Percentiles rank a stretch among this genome's conserved stretches.
Evolutionary conservation across 768 basidiomycete genomes (phyloP).

Genomic region (Hirschioporus abietinus): DNA sequence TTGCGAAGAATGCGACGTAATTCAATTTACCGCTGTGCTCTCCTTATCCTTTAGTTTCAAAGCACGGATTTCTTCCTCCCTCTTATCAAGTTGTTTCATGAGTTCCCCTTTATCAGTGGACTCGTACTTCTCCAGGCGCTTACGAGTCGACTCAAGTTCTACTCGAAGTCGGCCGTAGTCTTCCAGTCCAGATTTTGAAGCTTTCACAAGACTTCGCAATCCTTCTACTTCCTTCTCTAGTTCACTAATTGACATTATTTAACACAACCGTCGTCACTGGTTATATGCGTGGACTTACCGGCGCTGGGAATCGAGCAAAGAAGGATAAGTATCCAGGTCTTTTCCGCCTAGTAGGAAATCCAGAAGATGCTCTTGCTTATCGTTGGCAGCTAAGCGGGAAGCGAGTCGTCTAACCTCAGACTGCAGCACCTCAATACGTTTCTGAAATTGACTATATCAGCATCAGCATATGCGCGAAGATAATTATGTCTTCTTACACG

Average conservation of each 20-base stretch:
- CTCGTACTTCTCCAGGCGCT: slow-evolving; percentile 52
- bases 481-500: slow-evolving; percentile 28
- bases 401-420: slow-evolving; percentile 73
- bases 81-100: slow-evolving; percentile 49
- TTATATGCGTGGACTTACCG: slow-evolving; percentile 48
- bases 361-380: slow-evolving; percentile 67
- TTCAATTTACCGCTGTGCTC: slow-evolving; percentile 46
- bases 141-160: slow-evolving; percentile 15
- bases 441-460: slow-evolving; percentile 33
- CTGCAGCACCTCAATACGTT: slow-evolving; percentile 64
- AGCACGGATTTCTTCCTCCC: slow-evolving; percentile 62
- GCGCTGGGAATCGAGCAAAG: background rate
- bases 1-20: background rate
- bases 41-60: slow-evolving; percentile 61
- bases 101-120: slow-evolving; percentile 48
- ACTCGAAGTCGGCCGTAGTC: slow-evolving; percentile 21
- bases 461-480: slow-evolving; percentile 9
- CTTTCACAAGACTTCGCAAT: background rate
- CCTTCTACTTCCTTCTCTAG: slow-evolving; percentile 3
- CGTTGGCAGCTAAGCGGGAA: slow-evolving; percentile 68
- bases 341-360: slow-evolving; percentile 59
- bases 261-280: slow-evolving; percentile 25
- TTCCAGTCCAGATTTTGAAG: background rate
- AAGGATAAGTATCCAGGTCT: slow-evolving; percentile 34
- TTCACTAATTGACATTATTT: slow-evolving; percentile 9